Percentiles rank a stretch among this genome's conserved stretches.
phyloP scores from a whole-genome alignment of 805 yeast genomes.

The Candida methanosorbosa region DNA sequence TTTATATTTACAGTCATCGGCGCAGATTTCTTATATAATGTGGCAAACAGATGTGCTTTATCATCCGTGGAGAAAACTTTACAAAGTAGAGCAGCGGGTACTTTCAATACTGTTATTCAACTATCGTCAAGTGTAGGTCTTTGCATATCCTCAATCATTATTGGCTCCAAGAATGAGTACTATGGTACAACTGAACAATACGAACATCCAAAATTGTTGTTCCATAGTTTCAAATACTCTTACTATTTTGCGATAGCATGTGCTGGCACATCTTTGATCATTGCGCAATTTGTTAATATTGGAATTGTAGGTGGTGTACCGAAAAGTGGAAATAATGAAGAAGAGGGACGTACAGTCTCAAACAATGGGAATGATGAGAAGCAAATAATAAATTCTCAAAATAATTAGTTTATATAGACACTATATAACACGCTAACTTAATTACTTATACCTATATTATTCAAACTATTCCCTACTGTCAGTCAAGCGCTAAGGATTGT shows the following conservation, averaged over 20 bases:
- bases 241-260: constrained; percentile 32
- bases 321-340: too few relatives aligned
- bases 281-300: constrained; percentile 25
- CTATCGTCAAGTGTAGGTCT: constrained; percentile 33
- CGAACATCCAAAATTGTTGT: constrained; percentile 15
- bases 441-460: too few relatives aligned
- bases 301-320: constrained; percentile 24
- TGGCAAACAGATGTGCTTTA: constrained; percentile 33
- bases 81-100: constrained; percentile 40
- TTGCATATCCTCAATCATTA: constrained; percentile 31
- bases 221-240: constrained; percentile 26
- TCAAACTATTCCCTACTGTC: too few relatives aligned
- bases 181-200: constrained; percentile 22
- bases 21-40: constrained; percentile 39
- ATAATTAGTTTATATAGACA: too few relatives aligned
- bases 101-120: constrained; percentile 36
- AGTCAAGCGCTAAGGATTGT: too few relatives aligned
- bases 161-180: constrained; percentile 21
- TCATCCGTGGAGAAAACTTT: constrained; percentile 28
- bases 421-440: too few relatives aligned
- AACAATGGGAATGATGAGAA: too few relatives aligned
- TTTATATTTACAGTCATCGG: constrained; percentile 32
- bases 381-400: too few relatives aligned
- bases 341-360: too few relatives aligned
- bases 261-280: constrained; percentile 18